Evolutionary conservation across 139 green algal species (phyloP), one percentile per base, ranked within the genome.

Genomic region (Eudorina sp.): DNA sequence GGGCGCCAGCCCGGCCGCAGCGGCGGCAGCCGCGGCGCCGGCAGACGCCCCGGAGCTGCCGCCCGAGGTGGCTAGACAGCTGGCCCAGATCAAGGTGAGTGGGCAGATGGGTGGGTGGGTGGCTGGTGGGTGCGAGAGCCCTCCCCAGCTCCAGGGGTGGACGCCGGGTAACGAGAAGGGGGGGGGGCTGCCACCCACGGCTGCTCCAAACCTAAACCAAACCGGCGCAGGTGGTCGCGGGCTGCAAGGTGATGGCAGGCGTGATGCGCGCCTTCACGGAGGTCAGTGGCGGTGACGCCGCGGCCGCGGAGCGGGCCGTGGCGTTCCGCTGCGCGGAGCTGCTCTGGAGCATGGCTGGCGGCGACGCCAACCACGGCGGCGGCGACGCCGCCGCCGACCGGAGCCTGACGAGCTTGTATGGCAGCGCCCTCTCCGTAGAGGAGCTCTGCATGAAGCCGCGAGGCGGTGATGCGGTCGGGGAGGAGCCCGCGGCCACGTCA

Each of bases 241-340:
- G 82, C 4, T 64, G 82, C 31, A 64, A 60, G 25, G 46, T 82
- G 25, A 85, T 19, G 0, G 68, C 68, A 5, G 53, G 53, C 0
- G 51, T 90, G 53, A 60, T 82, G n/a, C 46, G 53, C 0, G 87
- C 87, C 31, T 74, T 76, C 58, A n/a, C 58, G 3, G 78, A 41
- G 3, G 51, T 64, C 53, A 76, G 40, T 38, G 68, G 78, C 18
- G 78, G 45, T 5, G 69, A 77, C 41, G 40, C 29, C 25, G 87
- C 87, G 9, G 70, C 70, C 16, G 84, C 79, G 29, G 89, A 89
- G 60, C 51, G 31, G 7, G 83, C 83, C 25, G 51, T 92, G 6
- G 82, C 48, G 25, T 14, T 53, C 19, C 83, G 89, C 25, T 89
- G 83, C 75, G 51, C 51, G 6, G 45, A 89, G 89, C 77, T 92